Evolutionary conservation across 257 asterid species (phyloP).

Genomic region (Mentha longifolia): DNA sequence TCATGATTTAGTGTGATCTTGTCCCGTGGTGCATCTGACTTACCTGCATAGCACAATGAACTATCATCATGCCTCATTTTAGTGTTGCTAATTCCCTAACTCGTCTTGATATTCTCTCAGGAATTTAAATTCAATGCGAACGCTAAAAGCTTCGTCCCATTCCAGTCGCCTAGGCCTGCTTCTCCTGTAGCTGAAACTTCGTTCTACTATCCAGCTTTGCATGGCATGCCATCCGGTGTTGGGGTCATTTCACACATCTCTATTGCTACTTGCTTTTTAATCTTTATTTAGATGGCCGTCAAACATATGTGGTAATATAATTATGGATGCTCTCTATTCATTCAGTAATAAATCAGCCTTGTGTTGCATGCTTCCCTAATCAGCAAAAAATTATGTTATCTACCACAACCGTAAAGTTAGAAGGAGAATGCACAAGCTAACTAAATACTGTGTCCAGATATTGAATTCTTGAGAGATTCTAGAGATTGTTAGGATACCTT

Average conservation of each 20-base stretch:
- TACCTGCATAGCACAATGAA: slow-evolving; percentile 8
- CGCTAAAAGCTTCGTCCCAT: slow-evolving; percentile 84
- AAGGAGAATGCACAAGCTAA: slow-evolving; percentile 19
- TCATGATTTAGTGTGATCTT: slow-evolving; percentile 3
- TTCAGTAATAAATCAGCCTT: not conserved
- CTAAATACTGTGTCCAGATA: not conserved
- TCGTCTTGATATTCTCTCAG: slow-evolving; percentile 48
- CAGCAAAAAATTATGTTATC: not conserved
- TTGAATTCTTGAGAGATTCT: not conserved
- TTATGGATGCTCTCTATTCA: not conserved
- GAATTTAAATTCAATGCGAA: slow-evolving; percentile 88
- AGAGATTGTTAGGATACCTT: not conserved
- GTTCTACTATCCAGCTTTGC: slow-evolving; percentile 87
- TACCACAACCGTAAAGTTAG: not conserved
- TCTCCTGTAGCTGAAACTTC: slow-evolving; percentile 87
- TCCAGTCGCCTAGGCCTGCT: slow-evolving; percentile 76
- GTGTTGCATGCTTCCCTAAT: slow-evolving; percentile 7
- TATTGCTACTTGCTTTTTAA: slow-evolving; percentile 11
- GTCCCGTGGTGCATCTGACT: slow-evolving; percentile 17
- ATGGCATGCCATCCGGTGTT: slow-evolving; percentile 79
- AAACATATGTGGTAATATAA: not conserved
- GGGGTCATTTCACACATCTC: slow-evolving; percentile 61
- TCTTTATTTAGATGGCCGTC: slow-evolving; percentile 17
- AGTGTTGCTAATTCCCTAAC: slow-evolving; percentile 27
- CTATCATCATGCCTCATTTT: not conserved